Evolutionary conservation across 1,139 yeast genomes (phyloP).

Genomic region (Spathaspora jeffriesii): DNA sequence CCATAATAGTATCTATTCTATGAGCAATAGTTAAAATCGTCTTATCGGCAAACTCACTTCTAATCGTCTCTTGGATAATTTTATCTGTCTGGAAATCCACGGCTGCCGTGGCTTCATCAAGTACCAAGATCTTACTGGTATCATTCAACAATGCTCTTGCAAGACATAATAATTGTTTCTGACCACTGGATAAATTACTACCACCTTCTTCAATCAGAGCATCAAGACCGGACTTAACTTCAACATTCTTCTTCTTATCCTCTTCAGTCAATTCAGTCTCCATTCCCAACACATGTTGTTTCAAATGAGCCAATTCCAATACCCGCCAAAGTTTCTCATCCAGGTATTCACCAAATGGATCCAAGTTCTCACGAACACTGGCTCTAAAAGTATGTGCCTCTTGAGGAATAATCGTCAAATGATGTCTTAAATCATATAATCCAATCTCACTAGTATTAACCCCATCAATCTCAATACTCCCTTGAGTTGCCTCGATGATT

Average conservation of each 20-base stretch:
- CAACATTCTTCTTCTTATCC: slow-evolving; percentile 22
- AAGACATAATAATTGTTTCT: slow-evolving; percentile 72
- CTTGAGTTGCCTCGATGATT: slow-evolving; percentile 30
- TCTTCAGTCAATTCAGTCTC: slow-evolving; percentile 24
- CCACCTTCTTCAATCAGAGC: slow-evolving; percentile 68
- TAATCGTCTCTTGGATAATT: slow-evolving; percentile 73
- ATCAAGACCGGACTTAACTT: slow-evolving; percentile 31
- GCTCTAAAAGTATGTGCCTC: slow-evolving; percentile 74
- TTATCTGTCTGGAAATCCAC: slow-evolving; percentile 82
- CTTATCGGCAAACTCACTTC: slow-evolving; percentile 60
- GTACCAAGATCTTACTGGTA: slow-evolving; percentile 59
- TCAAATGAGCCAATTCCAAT: slow-evolving; percentile 53
- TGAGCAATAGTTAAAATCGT: slow-evolving; percentile 86
- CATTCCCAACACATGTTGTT: slow-evolving; percentile 38
- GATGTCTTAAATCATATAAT: slow-evolving; percentile 53
- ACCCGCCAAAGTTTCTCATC: slow-evolving; percentile 60
- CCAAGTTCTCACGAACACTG: slow-evolving; percentile 58
- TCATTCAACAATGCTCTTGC: slow-evolving; percentile 68
- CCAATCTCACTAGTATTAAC: slow-evolving; percentile 48
- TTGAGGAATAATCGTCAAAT: slow-evolving; percentile 66
- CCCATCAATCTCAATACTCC: slow-evolving; percentile 45
- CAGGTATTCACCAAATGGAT: slow-evolving; percentile 52
- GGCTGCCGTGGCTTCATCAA: slow-evolving; percentile 89
- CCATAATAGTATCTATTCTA: slow-evolving; percentile 79
- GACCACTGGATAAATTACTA: slow-evolving; percentile 74